Evolutionary conservation across 192 early-diverging fungal species (phyloP).

Genomic region (Entomortierella lignicola): DNA sequence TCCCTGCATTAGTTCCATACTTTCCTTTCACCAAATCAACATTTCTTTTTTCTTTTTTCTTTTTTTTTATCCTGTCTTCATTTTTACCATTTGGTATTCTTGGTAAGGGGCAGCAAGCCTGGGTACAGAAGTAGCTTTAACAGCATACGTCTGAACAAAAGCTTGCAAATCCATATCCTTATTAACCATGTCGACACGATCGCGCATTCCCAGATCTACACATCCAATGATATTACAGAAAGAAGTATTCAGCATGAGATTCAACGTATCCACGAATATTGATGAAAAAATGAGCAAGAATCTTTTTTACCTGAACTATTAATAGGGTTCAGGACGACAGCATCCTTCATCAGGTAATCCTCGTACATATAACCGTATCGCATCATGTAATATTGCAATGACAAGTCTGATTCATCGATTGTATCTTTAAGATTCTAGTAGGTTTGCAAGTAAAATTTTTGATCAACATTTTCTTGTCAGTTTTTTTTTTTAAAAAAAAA

Average conservation of each 20-base stretch:
- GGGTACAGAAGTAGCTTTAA: constrained; percentile 23
- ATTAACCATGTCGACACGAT: constrained; percentile 37
- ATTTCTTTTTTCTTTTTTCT: not conserved
- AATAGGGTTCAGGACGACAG: constrained; percentile 45
- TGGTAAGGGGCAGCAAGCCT: constrained; percentile 33
- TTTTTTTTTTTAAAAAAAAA: no score
- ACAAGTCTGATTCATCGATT: constrained; percentile 86
- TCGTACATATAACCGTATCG: constrained; percentile 88
- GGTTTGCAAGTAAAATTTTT: not conserved
- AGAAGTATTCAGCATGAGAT: no score
- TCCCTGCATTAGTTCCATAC: not conserved
- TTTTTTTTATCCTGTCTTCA: no score
- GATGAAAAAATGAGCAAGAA: not conserved
- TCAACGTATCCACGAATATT: not conserved
- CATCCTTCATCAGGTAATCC: constrained; percentile 70
- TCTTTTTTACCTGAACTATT: constrained; percentile 27
- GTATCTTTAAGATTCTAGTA: constrained; percentile 77
- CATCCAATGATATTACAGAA: no score
- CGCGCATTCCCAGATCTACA: constrained; percentile 46
- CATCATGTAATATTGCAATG: constrained; percentile 80
- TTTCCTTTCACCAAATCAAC: no score
- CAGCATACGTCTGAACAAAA: constrained; percentile 36
- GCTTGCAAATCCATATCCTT: constrained; percentile 38
- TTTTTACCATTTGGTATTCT: constrained; percentile 38
- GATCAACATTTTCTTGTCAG: no score